Base-by-base conservation (phyloP, 805 yeast genomes). In the Metschnikowia borealis region DNA sequence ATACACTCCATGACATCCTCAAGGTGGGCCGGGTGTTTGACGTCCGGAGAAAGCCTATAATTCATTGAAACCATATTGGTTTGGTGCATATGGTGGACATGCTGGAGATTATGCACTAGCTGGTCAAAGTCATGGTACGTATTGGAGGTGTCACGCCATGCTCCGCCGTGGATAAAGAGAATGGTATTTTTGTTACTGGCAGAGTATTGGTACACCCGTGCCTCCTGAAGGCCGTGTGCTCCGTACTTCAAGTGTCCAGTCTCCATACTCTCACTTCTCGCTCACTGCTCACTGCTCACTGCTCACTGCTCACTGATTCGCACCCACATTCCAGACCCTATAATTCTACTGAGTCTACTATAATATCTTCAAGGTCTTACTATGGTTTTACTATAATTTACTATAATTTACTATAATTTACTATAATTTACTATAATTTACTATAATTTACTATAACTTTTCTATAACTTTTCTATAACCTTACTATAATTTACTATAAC, bases 141-240 rank as follows among this genome's bases (percentile, higher is more conserved):
- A 61, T 85, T 84, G 2, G 54, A 62, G 1, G 82, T 80, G 60
- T 86, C 95, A 53, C 88, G 73, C 96, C 96, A 89, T 0, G 90
- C 95, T 0, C 96, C 96, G 1, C 96, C 96, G 66, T 89, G 96
- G 37, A 89, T 76, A 56, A 82, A 83, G 0, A 87, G 74, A 5
- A 80, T 48, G 17, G 78, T 65, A 20, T 50, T 49, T 2, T 61
- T 49, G 18, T 44, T 44, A 15, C 44, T 51, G 2, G 50, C 51
- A 4, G 43, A 6, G 39, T 53, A 54, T n/a, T 59, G 55, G 53
- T 66, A 70, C 1, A 66, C 51, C 50, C 64, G 68, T 33, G 70
- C 36, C 15, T 44, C 48, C 44, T 73, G 76, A 26, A 72, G 63
- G 3, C 60, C 62, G 54, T 72, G 66, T 0, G 48, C 47, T 5